Base-by-base conservation (phyloP, 495 filamentous ascomycete species). In the Lasiosphaeria hispida region DNA sequence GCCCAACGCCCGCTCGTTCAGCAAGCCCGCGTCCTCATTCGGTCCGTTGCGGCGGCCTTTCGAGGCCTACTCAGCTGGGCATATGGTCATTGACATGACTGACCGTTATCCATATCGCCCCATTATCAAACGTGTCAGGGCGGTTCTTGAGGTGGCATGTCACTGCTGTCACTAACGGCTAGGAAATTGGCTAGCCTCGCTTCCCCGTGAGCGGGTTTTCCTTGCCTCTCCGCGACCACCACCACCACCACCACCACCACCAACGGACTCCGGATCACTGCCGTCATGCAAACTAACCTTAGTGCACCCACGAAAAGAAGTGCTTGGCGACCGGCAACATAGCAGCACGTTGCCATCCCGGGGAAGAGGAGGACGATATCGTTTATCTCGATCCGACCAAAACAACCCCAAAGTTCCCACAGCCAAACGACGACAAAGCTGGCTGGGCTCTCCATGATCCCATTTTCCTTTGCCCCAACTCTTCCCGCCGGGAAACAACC, bases 181-280 rank as follows among this genome's bases (percentile, higher is more conserved):
- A 30, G 5, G 23, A 30, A 30, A 30, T 30, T 30, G 23, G 5
- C 2, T 30, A 30, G 23, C 23, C 23, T 30, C 23, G 23, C 23
- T 30, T 30, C 23, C n/a, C n/a, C n/a, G n/a, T n/a, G n/a, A n/a
- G n/a, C n/a, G n/a, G n/a, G n/a, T n/a, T n/a, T n/a, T n/a, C n/a
- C n/a, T n/a, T n/a, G n/a, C n/a, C n/a, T n/a, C n/a, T n/a, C n/a
- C n/a, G n/a, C n/a, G 35, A 30, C 53, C 14, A 43, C 41, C 14
- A 10, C 48, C 33, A 36, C 58, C 40, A 23, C 50, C 19, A 14
- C 44, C 53, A 51, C 35, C 58, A 37, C 54, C 62, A 59, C 59
- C 62, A 65, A 50, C 62, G 62, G 62, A 65, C 62, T 65, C 62
- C 62, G 59, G 58, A 56, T 44, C 43, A 23, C 37, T 52, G 55